Base-by-base conservation (phyloP, 768 basidiomycete genomes). In the Termitomyces sp. region DNA sequence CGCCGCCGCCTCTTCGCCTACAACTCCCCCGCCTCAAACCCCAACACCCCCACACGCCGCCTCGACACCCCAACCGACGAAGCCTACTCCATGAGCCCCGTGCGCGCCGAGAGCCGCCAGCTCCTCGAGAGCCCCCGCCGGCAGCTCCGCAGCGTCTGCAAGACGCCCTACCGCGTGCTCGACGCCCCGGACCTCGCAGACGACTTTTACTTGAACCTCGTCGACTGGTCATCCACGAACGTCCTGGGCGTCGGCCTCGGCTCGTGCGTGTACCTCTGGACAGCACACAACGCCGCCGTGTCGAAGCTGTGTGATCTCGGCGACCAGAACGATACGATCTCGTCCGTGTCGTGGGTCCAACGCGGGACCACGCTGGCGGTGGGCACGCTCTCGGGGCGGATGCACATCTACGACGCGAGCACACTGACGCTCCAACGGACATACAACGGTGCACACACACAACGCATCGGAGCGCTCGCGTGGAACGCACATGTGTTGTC, bases 121-220 rank as follows among this genome's bases (percentile, higher is more conserved):
- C 80, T 97, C 16, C 86, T 99, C 49, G 86, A 95, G 64, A 91
- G 89, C 58, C 94, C 96, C 0, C 82, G 92, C 33, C 86, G 92
- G 54, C 82, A 88, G 60, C 84, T 92, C 7, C 85, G 96, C 48
- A 88, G 81, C 60, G 91, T 98, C 1, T 90, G 90, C 77, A 95
- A 96, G 73, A 97, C 96, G 0, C 96, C 96, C 2, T 98, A 96
- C 78, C 87, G 97, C 60, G 96, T 98, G 1, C 84, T 98, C 38
- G 96, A 99, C 71, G 96, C 96, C 8, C 97, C 96, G 0, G 96
- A 98, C 58, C 85, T 99, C 13, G 94, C 94, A 33, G 96, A 98
- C 71, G 96, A 99, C 73, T 99, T 98, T 74, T 98, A 99, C 70
- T 89, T 99, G 64, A 98, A 98, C 70, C 82, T 98, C 12, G 95